Conservation (phyloP, 495 filamentous ascomycete genomes). For the Paragyromitra xinjiangensis region DNA sequence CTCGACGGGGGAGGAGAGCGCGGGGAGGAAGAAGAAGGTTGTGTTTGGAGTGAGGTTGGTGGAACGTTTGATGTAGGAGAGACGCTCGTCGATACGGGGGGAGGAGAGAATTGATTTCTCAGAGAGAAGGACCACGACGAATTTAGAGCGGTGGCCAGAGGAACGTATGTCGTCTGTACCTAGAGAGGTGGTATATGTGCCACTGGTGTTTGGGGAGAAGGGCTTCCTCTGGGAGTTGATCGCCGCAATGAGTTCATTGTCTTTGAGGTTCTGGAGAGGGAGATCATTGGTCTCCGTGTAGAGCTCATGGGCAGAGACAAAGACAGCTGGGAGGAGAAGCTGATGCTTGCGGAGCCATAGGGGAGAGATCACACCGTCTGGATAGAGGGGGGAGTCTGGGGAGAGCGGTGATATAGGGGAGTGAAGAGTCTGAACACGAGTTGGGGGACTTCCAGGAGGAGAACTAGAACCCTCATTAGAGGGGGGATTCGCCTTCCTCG, state of each 20-base stretch:
- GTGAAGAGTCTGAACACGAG: conserved; percentile 68
- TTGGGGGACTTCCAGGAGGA: conserved; percentile 61
- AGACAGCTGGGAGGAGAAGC: conserved; percentile 77
- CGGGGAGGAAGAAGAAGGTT: conserved; percentile 76
- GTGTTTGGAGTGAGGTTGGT: conserved; percentile 82
- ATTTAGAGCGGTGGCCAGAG: conserved; percentile 55
- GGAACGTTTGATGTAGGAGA: conserved; percentile 75
- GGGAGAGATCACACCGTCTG: conserved; percentile 83
- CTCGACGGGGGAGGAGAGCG: conserved; percentile 69
- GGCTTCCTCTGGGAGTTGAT: conserved; percentile 73
- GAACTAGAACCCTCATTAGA: conserved; percentile 63
- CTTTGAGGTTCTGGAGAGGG: conserved; percentile 73
- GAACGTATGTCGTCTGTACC: conserved; percentile 45
- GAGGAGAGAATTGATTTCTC: conserved; percentile 70
- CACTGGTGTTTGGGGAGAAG: conserved; percentile 39
- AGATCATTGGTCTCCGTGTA: conserved; percentile 74
- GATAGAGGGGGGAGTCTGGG: conserved; percentile 79
- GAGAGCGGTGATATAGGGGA: conserved; percentile 89
- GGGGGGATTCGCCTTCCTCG: conserved; percentile 70
- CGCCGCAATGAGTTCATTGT: conserved; percentile 88
- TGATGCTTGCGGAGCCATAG: conserved; percentile 89
- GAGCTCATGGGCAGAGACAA: conserved; percentile 71
- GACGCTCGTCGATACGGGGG: conserved; percentile 75
- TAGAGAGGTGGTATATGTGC: conserved; percentile 24
- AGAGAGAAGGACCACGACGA: conserved; percentile 79